These are phyloP conservation scores for Henckelia pumila DNA, from an alignment of 257 asterid species.

Conservation along the genomic window DNA sequence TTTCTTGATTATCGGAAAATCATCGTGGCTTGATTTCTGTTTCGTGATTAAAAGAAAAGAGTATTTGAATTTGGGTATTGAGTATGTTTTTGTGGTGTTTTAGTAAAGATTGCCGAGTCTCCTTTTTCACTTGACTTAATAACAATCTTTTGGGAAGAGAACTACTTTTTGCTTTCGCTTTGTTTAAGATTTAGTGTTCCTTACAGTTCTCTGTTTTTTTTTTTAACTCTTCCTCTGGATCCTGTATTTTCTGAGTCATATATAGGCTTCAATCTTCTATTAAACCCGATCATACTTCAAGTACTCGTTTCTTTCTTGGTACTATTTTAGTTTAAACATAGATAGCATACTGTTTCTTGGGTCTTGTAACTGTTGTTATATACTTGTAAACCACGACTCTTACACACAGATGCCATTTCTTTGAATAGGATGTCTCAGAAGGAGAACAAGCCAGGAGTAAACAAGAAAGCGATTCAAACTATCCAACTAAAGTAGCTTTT, in stretches of 20 bases:
- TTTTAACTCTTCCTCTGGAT: background rate
- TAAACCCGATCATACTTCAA: background rate
- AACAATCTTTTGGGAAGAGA: background rate
- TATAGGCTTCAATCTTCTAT: background rate
- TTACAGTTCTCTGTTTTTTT: background rate
- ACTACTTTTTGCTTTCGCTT: background rate
- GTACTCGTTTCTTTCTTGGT: background rate
- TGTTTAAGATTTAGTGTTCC: background rate
- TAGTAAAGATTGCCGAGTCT: background rate
- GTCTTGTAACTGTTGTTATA: constrained; percentile 4
- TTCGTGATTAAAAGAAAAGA: background rate
- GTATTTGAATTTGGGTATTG: background rate
- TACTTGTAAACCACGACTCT: constrained; percentile 9
- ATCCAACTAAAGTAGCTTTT: constrained; percentile 28
- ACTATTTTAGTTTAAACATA: background rate
- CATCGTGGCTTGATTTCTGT: constrained; percentile 27
- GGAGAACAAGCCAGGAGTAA: constrained; percentile 27
- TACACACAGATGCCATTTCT: constrained; percentile 3
- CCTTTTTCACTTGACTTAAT: no score
- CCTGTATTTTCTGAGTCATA: background rate
- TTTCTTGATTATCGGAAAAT: constrained; percentile 13
- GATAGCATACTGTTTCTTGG: background rate
- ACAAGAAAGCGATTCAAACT: constrained; percentile 23
- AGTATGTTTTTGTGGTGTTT: background rate
- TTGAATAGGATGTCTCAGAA: constrained; percentile 41